Conservation (phyloP, 177 flowering plant species). For the Vitis hybrid region DNA sequence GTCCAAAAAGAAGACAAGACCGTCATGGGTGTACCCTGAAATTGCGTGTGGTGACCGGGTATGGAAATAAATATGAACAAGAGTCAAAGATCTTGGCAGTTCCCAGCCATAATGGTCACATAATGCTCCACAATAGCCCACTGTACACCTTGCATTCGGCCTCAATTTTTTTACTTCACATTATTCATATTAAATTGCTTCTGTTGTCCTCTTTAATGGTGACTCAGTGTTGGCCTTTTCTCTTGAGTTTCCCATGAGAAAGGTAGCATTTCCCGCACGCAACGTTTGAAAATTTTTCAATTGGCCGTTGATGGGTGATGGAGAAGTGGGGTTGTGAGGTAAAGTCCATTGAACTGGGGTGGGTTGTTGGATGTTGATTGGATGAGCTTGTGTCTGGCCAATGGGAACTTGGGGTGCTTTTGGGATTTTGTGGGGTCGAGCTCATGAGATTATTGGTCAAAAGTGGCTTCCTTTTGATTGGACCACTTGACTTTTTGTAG, state of each 20-base stretch:
- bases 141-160: neutral
- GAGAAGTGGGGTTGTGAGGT: neutral
- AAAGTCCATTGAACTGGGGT: neutral
- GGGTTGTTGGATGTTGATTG: neutral
- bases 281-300: conserved; percentile 13
- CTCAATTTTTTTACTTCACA: neutral
- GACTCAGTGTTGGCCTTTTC: neutral
- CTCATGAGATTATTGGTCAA: neutral
- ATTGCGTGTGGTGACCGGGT: conserved; percentile 16
- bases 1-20: neutral
- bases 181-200: neutral
- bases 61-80: neutral
- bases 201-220: conserved; percentile 5
- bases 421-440: neutral
- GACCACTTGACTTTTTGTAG: neutral
- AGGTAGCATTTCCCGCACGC: conserved; percentile 27
- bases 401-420: neutral
- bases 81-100: conserved; percentile 10
- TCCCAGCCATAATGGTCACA: too few species aligned
- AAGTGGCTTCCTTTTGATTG: neutral
- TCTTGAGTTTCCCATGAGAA: conserved; percentile 6
- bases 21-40: conserved; percentile 13
- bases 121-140: too few species aligned
- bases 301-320: neutral
- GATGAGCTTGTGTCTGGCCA: neutral